These are phyloP conservation scores for Tricholoma saponaceum DNA, from an alignment of 768 basidiomycete genomes.

Conservation along the genomic window DNA sequence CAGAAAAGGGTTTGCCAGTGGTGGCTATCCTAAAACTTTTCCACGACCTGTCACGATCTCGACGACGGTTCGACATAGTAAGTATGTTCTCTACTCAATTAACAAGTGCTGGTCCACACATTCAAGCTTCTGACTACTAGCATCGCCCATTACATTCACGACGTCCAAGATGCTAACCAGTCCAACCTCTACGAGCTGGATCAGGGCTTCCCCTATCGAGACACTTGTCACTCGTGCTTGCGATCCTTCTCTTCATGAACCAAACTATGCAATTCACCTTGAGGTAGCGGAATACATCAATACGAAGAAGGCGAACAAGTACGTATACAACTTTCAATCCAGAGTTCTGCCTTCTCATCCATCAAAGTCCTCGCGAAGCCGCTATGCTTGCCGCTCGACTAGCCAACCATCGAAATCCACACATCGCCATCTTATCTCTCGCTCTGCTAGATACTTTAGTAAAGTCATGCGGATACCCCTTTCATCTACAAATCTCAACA, in stretches of 20 bases:
- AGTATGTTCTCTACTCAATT: background rate
- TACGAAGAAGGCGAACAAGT: conserved; percentile 95
- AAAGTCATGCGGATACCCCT: conserved; percentile 93
- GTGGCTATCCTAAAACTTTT: background rate
- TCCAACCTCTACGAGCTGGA: conserved; percentile 46
- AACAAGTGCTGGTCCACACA: background rate
- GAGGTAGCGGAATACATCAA: conserved; percentile 95
- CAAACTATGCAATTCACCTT: conserved; percentile 88
- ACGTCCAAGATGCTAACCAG: conserved; percentile 43
- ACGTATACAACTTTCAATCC: conserved; percentile 22
- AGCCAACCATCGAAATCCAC: conserved; percentile 91
- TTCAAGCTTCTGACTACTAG: background rate
- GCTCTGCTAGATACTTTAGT: conserved; percentile 88
- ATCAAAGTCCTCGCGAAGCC: conserved; percentile 80
- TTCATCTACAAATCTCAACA: conserved; percentile 94
- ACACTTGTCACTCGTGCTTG: conserved; percentile 78
- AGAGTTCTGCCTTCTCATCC: conserved; percentile 3
- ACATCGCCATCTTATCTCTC: conserved; percentile 83
- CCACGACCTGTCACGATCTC: background rate
- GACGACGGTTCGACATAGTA: too few relatives aligned
- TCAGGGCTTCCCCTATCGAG: conserved; percentile 60
- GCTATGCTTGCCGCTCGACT: conserved; percentile 79
- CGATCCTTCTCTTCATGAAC: conserved; percentile 81
- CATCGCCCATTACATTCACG: background rate
- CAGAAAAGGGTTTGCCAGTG: too few relatives aligned